Conservation (phyloP, 441 rosid species). For the Populus hybrid region DNA sequence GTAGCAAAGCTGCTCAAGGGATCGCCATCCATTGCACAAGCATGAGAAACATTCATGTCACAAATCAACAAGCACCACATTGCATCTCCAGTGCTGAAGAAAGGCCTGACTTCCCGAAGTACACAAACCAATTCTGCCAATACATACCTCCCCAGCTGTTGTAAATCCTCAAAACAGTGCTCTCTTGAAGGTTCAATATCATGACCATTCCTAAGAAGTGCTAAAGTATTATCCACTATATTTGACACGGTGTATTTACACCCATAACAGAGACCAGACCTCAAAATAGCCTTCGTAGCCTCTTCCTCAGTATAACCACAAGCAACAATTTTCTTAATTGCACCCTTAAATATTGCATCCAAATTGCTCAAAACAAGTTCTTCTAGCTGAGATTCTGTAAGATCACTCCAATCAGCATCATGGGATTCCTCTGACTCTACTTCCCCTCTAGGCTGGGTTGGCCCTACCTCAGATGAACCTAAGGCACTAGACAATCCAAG, state of each 20-base stretch:
- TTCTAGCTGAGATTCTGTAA: slow-evolving; percentile 69
- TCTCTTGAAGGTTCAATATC: slow-evolving; percentile 52
- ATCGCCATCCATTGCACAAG: slow-evolving; percentile 84
- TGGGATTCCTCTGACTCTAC: slow-evolving; percentile 48
- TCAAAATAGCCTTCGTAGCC: slow-evolving; percentile 72
- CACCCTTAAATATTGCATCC: slow-evolving; percentile 66
- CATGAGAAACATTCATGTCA: slow-evolving; percentile 94
- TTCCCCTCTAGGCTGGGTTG: slow-evolving; percentile 38
- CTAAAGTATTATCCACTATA: slow-evolving; percentile 73
- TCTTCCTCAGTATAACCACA: slow-evolving; percentile 72
- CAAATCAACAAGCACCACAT: slow-evolving; percentile 95
- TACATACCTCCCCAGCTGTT: slow-evolving; percentile 81
- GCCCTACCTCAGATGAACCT: slow-evolving; percentile 43
- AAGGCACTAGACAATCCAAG: slow-evolving; percentile 44
- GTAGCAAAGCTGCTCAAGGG: slow-evolving; percentile 39
- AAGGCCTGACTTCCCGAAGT: slow-evolving; percentile 77
- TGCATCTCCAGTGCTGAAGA: slow-evolving; percentile 89
- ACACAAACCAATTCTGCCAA: slow-evolving; percentile 85
- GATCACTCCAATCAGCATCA: slow-evolving; percentile 84
- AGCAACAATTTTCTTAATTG: slow-evolving; percentile 66
- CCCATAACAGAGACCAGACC: slow-evolving; percentile 83
- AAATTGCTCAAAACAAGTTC: slow-evolving; percentile 68
- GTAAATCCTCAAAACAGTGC: slow-evolving; percentile 72
- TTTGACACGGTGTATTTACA: slow-evolving; percentile 72
- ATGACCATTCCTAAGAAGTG: slow-evolving; percentile 57